Evolutionary conservation across 2,329 filamentous ascomycete species (phyloP).

Genomic region (Raffaelea ambrosiae): DNA sequence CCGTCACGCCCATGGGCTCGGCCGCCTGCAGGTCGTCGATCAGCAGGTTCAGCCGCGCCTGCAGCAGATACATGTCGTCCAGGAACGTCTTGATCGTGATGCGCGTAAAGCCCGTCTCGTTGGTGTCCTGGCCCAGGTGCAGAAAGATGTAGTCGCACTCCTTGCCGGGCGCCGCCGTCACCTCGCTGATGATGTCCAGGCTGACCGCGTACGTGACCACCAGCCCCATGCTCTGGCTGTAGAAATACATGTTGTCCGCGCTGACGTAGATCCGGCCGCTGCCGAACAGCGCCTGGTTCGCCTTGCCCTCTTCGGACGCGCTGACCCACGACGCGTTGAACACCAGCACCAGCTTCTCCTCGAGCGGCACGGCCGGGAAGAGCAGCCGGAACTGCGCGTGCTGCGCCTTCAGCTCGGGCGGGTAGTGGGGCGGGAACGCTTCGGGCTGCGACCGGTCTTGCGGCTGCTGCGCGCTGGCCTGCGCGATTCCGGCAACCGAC

Average conservation of each 20-base stretch:
- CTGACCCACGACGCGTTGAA: slow-evolving; percentile 82
- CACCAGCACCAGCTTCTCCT: slow-evolving; percentile 81
- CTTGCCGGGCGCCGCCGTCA: slow-evolving; percentile 79
- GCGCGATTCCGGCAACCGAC: too few relatives aligned
- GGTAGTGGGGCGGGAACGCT: slow-evolving; percentile 68
- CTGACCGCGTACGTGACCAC: slow-evolving; percentile 74
- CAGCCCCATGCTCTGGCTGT: slow-evolving; percentile 87
- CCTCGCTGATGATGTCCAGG: slow-evolving; percentile 72
- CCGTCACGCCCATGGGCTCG: slow-evolving; percentile 58
- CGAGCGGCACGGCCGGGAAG: slow-evolving; percentile 69
- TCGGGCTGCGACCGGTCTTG: slow-evolving; percentile 34
- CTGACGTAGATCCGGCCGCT: slow-evolving; percentile 81
- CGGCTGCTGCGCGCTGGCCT: not conserved
- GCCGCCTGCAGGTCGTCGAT: slow-evolving; percentile 71
- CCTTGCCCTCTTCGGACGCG: slow-evolving; percentile 34
- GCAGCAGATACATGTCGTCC: slow-evolving; percentile 74
- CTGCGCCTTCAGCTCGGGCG: slow-evolving; percentile 71
- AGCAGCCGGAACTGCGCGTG: slow-evolving; percentile 89
- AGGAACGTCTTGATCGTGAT: slow-evolving; percentile 90
- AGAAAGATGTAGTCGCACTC: slow-evolving; percentile 92
- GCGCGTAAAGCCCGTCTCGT: slow-evolving; percentile 57
- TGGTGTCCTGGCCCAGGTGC: slow-evolving; percentile 57
- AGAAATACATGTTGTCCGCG: slow-evolving; percentile 83
- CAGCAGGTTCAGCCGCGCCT: slow-evolving; percentile 75
- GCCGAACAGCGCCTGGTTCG: slow-evolving; percentile 46